Evolutionary conservation across 371 early-diverging fungal species (phyloP).

Genomic region (Actinomucor elegans): DNA sequence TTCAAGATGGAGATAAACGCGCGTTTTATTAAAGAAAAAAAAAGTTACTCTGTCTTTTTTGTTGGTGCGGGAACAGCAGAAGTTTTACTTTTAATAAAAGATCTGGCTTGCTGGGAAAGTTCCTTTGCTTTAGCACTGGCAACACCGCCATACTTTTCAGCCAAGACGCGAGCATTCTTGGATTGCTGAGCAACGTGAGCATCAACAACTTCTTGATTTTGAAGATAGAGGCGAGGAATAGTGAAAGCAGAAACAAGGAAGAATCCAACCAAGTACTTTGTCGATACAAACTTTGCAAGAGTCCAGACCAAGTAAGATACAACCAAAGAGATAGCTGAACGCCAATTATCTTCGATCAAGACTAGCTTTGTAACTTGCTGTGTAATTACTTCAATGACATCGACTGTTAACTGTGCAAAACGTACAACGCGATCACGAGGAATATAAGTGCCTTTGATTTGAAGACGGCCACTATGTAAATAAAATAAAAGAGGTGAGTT

Average conservation of each 20-base stretch:
- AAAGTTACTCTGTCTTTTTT: constrained; percentile 12
- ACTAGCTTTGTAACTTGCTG: constrained; percentile 52
- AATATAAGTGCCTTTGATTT: constrained; percentile 27
- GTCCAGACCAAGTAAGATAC: constrained; percentile 57
- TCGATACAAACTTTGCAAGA: constrained; percentile 55
- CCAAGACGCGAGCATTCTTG: constrained; percentile 27
- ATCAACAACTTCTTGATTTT: constrained; percentile 54
- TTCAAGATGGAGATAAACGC: no score
- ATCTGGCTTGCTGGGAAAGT: constrained; percentile 6
- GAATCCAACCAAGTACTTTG: constrained; percentile 51
- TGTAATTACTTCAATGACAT: constrained; percentile 47
- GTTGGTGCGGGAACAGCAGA: not conserved
- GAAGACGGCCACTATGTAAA: constrained; percentile 33
- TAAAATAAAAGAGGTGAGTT: no score
- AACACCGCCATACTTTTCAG: constrained; percentile 33
- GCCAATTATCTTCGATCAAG: constrained; percentile 54
- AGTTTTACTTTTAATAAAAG: constrained; percentile 10
- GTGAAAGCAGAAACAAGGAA: constrained; percentile 50
- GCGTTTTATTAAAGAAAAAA: no score
- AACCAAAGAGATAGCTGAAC: constrained; percentile 47
- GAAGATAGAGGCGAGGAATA: constrained; percentile 52
- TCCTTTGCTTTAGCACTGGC: constrained; percentile 33
- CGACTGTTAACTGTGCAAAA: constrained; percentile 38
- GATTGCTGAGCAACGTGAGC: constrained; percentile 45
- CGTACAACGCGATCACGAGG: constrained; percentile 43